These are phyloP conservation scores for Daldinia caldariorum DNA, from an alignment of 495 filamentous ascomycete genomes.

Conservation along the genomic window DNA sequence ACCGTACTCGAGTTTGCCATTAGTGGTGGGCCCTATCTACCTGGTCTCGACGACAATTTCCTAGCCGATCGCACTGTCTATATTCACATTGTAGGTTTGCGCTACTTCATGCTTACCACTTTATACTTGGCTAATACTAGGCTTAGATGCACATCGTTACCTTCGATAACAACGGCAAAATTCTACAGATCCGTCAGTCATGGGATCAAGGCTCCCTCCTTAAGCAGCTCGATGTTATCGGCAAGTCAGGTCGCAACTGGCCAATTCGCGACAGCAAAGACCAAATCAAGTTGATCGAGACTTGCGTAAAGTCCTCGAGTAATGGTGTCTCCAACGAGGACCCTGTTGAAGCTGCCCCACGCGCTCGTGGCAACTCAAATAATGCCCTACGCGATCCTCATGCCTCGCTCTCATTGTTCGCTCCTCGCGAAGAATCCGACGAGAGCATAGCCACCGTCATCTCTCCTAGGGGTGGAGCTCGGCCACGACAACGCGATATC, in stretches of 20 bases:
- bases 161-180: slow-evolving; percentile 79
- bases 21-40: slow-evolving; percentile 88
- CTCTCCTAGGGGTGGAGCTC: slow-evolving; percentile 61
- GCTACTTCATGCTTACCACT: slow-evolving; percentile 6
- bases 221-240: slow-evolving; percentile 94
- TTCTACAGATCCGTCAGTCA: slow-evolving; percentile 83
- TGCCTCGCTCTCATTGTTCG: slow-evolving; percentile 78
- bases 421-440: slow-evolving; percentile 66
- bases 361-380: slow-evolving; percentile 58
- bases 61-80: slow-evolving; percentile 82
- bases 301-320: slow-evolving; percentile 56
- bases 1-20: slow-evolving; percentile 82
- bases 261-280: slow-evolving; percentile 91
- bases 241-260: slow-evolving; percentile 86
- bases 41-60: slow-evolving; percentile 93
- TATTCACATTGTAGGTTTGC: slow-evolving; percentile 79
- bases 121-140: slow-evolving; percentile 43
- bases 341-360: slow-evolving; percentile 41
- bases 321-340: slow-evolving; percentile 33
- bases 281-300: slow-evolving; percentile 76
- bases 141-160: slow-evolving; percentile 86
- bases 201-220: slow-evolving; percentile 96
- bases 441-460: slow-evolving; percentile 56
- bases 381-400: slow-evolving; percentile 73
- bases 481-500: slow-evolving; percentile 61